Evolutionary conservation across 768 basidiomycete species (phyloP), one percentile per base, ranked within the genome.

Genomic region (Postia placenta): DNA sequence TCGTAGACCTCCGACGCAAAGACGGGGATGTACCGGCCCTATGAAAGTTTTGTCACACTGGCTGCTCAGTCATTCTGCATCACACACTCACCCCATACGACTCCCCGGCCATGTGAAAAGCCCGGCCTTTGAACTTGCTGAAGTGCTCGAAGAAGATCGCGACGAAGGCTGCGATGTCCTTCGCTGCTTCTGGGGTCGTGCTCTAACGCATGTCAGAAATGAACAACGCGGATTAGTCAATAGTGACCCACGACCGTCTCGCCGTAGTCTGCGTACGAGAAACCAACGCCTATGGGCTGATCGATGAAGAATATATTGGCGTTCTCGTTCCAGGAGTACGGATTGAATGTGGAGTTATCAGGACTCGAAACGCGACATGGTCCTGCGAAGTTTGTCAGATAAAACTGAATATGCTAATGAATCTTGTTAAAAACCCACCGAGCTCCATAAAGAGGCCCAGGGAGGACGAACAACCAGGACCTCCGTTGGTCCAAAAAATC

Each of bases 101-200:
- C 63, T 80, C 66, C 12, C 71, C 69, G 17, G 67, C 63, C 52
- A 72, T 58, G 42, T 71, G 71, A 35, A 71, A 65, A 2, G 69
- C 60, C 2, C 85, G 68, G 2, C 83, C 84, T 55, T 84, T 80
- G 69, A 87, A 87, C 56, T 82, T 70, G 48, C 64, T 72, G 60
- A 90, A 90, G 49, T 81, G 74, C 56, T 87, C 83, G 42, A 87
- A 87, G 66, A 87, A 87, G 47, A 88, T 78, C 2, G 76, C 68
- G 0, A 87, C 71, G 55, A 88, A 88, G 0, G 80, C 77, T 0
- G 84, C 83, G 3, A 88, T 78, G 55, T 88, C 85, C 45, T 75
- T 71, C 0, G 83, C 82, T 3, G 82, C 85, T 39, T 84, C 80
- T 58, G 83, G 78, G 0, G 83, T 79, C 2, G 76, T 84, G 42